These are phyloP conservation scores for Brasenia schreberi DNA, from an alignment of 164 flowering plant species.

Conservation along the genomic window DNA sequence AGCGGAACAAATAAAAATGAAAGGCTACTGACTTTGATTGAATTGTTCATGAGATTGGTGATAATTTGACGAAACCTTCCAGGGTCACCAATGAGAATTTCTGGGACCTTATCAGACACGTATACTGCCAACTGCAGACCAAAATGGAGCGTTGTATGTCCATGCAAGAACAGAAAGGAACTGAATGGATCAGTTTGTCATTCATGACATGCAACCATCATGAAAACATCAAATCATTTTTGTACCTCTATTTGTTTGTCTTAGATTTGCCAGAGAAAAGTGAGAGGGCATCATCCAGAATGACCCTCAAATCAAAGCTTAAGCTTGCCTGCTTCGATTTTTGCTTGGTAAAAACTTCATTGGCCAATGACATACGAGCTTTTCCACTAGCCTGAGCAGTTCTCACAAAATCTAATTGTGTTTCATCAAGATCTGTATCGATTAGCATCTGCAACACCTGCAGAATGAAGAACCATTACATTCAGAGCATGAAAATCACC, in stretches of 20 bases:
- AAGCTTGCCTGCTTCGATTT: slow-evolving; percentile 89
- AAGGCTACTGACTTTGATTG: slow-evolving; percentile 60
- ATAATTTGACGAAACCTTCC: slow-evolving; percentile 91
- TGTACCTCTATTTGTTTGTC: slow-evolving; percentile 86
- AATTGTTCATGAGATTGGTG: slow-evolving; percentile 92
- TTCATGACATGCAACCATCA: not conserved
- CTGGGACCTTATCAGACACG: slow-evolving; percentile 78
- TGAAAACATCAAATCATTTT: not conserved
- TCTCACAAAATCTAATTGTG: slow-evolving; percentile 82
- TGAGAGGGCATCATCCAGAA: slow-evolving; percentile 78
- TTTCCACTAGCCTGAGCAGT: slow-evolving; percentile 93
- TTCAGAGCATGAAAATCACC: not conserved
- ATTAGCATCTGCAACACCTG: slow-evolving; percentile 89
- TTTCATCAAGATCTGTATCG: slow-evolving; percentile 70
- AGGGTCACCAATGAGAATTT: slow-evolving; percentile 77
- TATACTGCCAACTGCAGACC: slow-evolving; percentile 66
- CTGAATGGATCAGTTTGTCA: not conserved
- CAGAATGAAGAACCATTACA: slow-evolving; percentile 24
- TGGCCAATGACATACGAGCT: slow-evolving; percentile 80
- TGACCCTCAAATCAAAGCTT: slow-evolving; percentile 86
- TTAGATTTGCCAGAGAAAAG: slow-evolving; percentile 88
- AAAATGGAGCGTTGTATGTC: not conserved
- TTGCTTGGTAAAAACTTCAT: slow-evolving; percentile 95
- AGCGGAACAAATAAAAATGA: not conserved
- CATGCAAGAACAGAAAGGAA: not conserved